Conservation (phyloP, 805 yeast species). For the Pichia heedii region DNA sequence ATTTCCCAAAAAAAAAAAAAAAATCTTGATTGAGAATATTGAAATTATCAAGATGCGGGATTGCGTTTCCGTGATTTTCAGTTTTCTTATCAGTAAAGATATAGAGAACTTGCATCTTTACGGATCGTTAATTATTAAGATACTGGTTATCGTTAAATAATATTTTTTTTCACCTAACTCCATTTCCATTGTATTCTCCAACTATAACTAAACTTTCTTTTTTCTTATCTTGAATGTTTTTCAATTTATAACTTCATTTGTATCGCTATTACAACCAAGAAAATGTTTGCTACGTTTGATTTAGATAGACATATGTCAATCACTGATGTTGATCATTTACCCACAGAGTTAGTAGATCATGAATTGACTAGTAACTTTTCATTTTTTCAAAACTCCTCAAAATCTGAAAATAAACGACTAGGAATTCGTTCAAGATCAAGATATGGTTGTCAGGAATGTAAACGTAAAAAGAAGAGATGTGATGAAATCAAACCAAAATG, state of each 20-base stretch:
- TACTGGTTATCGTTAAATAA: no score
- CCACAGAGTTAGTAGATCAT: neutral
- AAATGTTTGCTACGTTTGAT: constrained; percentile 13
- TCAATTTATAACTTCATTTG: no score
- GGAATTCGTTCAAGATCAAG: constrained; percentile 13
- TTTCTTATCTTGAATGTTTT: no score
- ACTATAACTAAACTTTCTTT: no score
- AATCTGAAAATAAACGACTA: constrained; percentile 8
- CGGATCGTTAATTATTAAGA: no score
- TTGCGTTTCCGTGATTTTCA: neutral
- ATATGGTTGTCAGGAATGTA: constrained; percentile 14
- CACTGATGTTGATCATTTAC: constrained; percentile 1
- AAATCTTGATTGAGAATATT: no score
- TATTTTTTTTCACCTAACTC: no score
- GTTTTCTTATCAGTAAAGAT: neutral
- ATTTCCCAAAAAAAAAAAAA: no score
- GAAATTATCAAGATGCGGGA: neutral
- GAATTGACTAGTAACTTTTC: neutral
- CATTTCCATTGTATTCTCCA: no score
- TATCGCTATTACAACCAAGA: no score
- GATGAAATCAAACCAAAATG: constrained; percentile 35
- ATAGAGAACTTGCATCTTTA: no score
- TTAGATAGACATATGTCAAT: constrained; percentile 3
- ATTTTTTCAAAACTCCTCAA: constrained; percentile 7
- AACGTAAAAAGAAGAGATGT: constrained; percentile 29